These are phyloP conservation scores for Xylaria sp. DNA, from an alignment of 2,329 filamentous ascomycete genomes.

Conservation along the genomic window DNA sequence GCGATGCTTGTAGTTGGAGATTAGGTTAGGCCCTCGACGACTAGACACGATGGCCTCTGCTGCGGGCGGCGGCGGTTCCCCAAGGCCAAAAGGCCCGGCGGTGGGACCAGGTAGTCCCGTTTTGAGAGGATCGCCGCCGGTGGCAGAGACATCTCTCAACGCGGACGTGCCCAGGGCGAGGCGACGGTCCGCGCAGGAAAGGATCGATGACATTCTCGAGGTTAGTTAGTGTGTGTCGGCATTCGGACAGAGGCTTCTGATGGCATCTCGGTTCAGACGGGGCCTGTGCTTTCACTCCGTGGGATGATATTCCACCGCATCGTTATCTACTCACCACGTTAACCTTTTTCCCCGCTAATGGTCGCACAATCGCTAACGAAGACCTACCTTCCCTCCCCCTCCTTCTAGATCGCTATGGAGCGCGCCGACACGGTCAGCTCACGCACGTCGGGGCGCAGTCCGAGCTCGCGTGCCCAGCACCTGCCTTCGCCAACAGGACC, in stretches of 20 bases:
- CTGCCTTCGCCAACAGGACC: conserved; percentile 10
- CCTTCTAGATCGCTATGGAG: conserved; percentile 44
- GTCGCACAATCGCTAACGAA: conserved; percentile 7
- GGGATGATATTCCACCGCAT: not conserved
- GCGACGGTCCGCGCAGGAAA: conserved; percentile 42
- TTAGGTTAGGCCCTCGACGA: not conserved
- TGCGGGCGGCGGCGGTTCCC: not conserved
- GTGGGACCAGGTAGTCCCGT: conserved; percentile 19
- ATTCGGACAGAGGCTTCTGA: too few relatives aligned
- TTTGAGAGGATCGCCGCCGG: conserved; percentile 20
- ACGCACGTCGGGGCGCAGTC: conserved; percentile 22
- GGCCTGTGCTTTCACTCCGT: too few relatives aligned
- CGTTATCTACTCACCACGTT: not conserved
- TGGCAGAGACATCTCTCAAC: conserved; percentile 15
- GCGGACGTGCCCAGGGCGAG: conserved; percentile 15
- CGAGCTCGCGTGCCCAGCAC: conserved; percentile 26
- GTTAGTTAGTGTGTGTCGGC: conserved; percentile 41
- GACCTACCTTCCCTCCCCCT: not conserved
- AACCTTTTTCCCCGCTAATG: not conserved
- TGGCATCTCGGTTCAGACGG: too few relatives aligned
- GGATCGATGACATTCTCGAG: conserved; percentile 51
- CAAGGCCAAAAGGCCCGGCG: not conserved
- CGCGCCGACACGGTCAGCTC: conserved; percentile 46
- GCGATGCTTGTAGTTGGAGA: too few relatives aligned
- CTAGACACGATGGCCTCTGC: not conserved